phyloP scores from a whole-genome alignment of 1,284 basidiomycete genomes.

The Schizophyllum commune region DNA sequence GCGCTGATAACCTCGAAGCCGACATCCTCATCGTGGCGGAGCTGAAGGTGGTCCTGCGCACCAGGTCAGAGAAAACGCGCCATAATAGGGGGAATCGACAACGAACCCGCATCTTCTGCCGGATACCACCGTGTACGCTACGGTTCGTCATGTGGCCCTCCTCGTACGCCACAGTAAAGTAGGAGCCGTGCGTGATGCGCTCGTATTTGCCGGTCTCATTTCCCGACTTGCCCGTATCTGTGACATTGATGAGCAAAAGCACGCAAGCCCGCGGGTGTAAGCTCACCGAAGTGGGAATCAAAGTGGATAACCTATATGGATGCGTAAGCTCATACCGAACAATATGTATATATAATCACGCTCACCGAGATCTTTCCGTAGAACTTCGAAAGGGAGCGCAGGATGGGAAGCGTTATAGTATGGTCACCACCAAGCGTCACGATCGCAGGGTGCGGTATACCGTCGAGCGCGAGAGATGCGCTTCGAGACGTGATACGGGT shows the following conservation, averaged over 20 bases:
- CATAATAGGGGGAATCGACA: not conserved
- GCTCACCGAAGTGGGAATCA: conserved; percentile 55
- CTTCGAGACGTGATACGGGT: conserved; percentile 14
- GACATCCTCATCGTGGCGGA: conserved; percentile 11
- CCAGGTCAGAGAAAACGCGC: not conserved
- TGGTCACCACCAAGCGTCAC: conserved; percentile 54
- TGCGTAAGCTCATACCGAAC: conserved; percentile 35
- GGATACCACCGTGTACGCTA: conserved; percentile 57
- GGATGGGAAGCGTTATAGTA: conserved; percentile 35
- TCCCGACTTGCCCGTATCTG: conserved; percentile 37
- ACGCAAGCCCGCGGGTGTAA: not conserved
- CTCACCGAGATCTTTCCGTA: conserved; percentile 47
- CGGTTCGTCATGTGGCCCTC: conserved; percentile 53
- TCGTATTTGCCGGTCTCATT: conserved; percentile 33
- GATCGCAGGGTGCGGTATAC: conserved; percentile 48
- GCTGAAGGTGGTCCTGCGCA: not conserved
- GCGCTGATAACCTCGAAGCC: conserved; percentile 13
- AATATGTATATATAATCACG: no score
- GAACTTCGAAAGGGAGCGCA: conserved; percentile 50
- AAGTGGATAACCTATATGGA: conserved; percentile 53
- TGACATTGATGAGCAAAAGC: not conserved
- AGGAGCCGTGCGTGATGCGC: conserved; percentile 53
- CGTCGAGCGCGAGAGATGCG: conserved; percentile 38
- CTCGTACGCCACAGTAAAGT: conserved; percentile 52
- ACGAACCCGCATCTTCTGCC: conserved; percentile 45